Conservation (phyloP, 441 rosid species). For the Erodium texanum region DNA sequence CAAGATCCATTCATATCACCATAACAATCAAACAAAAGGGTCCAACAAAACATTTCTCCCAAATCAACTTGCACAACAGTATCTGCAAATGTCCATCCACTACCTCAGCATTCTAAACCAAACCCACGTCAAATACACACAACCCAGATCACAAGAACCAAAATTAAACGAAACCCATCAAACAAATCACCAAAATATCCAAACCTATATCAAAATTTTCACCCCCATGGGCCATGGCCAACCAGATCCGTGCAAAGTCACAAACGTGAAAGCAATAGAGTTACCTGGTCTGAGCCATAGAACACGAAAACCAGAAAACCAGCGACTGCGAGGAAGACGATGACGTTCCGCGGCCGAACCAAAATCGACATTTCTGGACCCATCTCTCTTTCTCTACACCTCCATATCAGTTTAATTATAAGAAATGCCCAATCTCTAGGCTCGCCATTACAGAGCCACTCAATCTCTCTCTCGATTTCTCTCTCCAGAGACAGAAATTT, state of each 20-base stretch:
- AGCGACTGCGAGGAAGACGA: constrained; percentile 35
- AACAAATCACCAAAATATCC: not conserved
- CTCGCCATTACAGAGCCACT: not conserved
- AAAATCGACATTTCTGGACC: constrained; percentile 53
- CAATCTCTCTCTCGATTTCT: too few relatives aligned
- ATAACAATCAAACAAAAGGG: not conserved
- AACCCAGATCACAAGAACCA: constrained; percentile 22
- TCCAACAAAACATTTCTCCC: not conserved
- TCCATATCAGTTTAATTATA: not conserved
- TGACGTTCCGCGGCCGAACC: constrained; percentile 48
- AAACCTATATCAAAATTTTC: not conserved
- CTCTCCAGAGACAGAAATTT: not conserved
- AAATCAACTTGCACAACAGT: not conserved
- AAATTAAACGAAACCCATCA: not conserved
- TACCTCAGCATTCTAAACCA: not conserved
- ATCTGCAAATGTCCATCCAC: constrained; percentile 1
- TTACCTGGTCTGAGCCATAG: constrained; percentile 35
- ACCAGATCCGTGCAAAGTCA: not conserved
- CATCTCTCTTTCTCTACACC: constrained; percentile 16
- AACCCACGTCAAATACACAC: not conserved
- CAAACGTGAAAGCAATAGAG: not conserved
- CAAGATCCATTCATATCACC: not conserved
- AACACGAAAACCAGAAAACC: constrained; percentile 49
- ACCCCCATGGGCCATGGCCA: not conserved
- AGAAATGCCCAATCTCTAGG: constrained; percentile 3